phyloP scores from a whole-genome alignment of 495 filamentous ascomycete species.

The Talaromyces stipitatus region DNA sequence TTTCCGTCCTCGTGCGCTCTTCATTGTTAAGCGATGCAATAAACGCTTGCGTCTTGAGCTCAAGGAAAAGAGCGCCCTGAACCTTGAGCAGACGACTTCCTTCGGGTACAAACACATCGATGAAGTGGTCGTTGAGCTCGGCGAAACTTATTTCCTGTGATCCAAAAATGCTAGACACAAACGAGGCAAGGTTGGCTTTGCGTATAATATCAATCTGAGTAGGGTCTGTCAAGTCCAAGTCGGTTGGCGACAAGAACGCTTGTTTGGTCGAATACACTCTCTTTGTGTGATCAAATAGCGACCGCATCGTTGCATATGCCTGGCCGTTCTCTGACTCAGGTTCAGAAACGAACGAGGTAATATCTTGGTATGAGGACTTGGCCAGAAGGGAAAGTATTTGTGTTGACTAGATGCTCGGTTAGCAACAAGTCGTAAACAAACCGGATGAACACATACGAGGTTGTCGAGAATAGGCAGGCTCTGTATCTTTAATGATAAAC shows the following conservation, averaged over 20 bases:
- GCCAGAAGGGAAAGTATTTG: constrained; percentile 66
- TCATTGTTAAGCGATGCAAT: constrained; percentile 63
- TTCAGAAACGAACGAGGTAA: constrained; percentile 64
- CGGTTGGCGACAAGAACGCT: constrained; percentile 63
- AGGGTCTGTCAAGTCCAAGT: constrained; percentile 61
- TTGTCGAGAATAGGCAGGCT: constrained; percentile 69
- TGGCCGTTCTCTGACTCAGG: constrained; percentile 68
- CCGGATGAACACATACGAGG: constrained; percentile 39
- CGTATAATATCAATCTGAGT: constrained; percentile 69
- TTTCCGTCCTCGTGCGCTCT: constrained; percentile 55
- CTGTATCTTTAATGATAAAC: constrained; percentile 54
- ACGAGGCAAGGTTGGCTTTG: constrained; percentile 81
- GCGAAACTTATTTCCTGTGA: constrained; percentile 75
- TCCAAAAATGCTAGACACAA: constrained; percentile 75
- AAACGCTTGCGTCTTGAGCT: constrained; percentile 81
- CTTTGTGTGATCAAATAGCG: constrained; percentile 75
- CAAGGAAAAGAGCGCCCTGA: constrained; percentile 65
- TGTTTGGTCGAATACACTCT: constrained; percentile 63
- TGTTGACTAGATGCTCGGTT: constrained; percentile 43
- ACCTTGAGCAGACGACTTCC: constrained; percentile 63
- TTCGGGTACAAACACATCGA: constrained; percentile 76
- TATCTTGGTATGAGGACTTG: constrained; percentile 62
- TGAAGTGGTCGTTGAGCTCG: constrained; percentile 76
- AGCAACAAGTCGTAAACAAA: neutral
- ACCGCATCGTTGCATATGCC: constrained; percentile 72